Evolutionary conservation across 2,329 filamentous ascomycete species (phyloP), one percentile per base, ranked within the genome.

Genomic region (Colletotrichum sp.): DNA sequence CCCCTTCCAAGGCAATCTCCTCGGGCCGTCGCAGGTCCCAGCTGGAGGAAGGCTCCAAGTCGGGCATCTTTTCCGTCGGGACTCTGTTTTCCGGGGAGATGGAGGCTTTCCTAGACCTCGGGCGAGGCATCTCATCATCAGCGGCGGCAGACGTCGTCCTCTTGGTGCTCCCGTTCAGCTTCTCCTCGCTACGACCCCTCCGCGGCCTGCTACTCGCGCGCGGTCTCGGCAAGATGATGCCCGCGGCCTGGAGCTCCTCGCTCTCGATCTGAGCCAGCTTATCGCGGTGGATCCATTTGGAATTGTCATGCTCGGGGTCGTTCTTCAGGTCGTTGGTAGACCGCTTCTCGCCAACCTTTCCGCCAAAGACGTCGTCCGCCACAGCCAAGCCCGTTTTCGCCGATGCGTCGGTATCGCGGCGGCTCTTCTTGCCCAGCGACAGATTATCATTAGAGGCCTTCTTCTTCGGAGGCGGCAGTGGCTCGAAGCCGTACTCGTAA

Each of bases 201-300:
- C 84, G 83, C 66, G 84, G 84, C 78, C 87, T 86, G 84, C 91
- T 89, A 67, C 89, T 85, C 68, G 90, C 86, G 77, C 91, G 86
- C 36, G 89, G 81, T 79, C 87, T 85, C 77, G 92, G 88, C 75
- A 93, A 81, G 66, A 90, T 87, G 79, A 96, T 92, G 34, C 94
- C 95, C 8, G 94, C 94, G 74, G 94, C 94, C 82, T 95, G 93
- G 77, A 97, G 89, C 84, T 97, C 95, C 80, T 93, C 90, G 79
- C 88, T 96, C 84, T 97, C 95, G 79, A 96, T 97, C 81, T 91
- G 91, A 70, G 94, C 94, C 76, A 97, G 86, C 85, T 96, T 96
- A 84, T 97, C 95, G 72, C 95, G 89, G 81, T 97, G 95, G 79
- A 97, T 96, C 95, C 95, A 97, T 83, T 95, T 93, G 36, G 92